Evolutionary conservation across 371 early-diverging fungal genomes (phyloP).

Genomic region (Mycotypha africana): DNA sequence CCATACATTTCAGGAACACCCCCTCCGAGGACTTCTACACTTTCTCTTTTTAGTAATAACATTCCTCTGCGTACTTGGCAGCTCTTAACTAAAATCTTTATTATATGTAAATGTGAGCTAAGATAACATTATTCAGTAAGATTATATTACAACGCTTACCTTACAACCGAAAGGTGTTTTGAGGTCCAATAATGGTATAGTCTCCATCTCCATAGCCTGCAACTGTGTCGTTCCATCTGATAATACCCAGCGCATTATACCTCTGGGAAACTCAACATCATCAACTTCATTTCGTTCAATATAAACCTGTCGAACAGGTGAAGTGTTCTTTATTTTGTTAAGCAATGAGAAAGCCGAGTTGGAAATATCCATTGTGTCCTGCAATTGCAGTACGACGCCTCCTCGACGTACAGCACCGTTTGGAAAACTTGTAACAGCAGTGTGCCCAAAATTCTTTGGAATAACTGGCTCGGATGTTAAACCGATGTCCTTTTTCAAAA

Average conservation of each 20-base stretch:
- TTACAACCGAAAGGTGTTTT: conserved; percentile 40
- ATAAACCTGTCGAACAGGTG: conserved; percentile 27
- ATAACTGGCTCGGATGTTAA: conserved; percentile 21
- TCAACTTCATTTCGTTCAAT: conserved; percentile 10
- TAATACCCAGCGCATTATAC: conserved; percentile 28
- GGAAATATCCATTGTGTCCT: conserved; percentile 25
- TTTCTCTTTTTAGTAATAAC: conserved; percentile 20
- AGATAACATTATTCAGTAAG: neutral
- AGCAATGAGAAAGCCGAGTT: conserved; percentile 26
- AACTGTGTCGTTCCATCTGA: conserved; percentile 31
- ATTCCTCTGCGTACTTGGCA: conserved; percentile 31
- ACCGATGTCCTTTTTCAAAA: conserved; percentile 22
- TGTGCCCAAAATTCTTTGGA: conserved; percentile 11
- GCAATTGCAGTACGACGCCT: conserved; percentile 33
- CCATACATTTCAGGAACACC: conserved; percentile 21
- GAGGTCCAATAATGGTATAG: conserved; percentile 19
- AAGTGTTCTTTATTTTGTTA: conserved; percentile 12
- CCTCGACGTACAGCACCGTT: conserved; percentile 8
- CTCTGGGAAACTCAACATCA: conserved; percentile 22
- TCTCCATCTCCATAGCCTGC: conserved; percentile 28
- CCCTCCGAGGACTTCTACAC: conserved; percentile 30
- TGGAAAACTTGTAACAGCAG: conserved; percentile 18
- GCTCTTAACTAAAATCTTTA: conserved; percentile 30
- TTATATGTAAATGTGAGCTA: neutral
- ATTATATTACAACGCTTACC: conserved; percentile 10